A percentile compares a stretch with the other conserved stretches of the same genome.
Evolutionary conservation across 805 yeast species (phyloP).

Genomic region (Metschnikowia peoriensis): DNA sequence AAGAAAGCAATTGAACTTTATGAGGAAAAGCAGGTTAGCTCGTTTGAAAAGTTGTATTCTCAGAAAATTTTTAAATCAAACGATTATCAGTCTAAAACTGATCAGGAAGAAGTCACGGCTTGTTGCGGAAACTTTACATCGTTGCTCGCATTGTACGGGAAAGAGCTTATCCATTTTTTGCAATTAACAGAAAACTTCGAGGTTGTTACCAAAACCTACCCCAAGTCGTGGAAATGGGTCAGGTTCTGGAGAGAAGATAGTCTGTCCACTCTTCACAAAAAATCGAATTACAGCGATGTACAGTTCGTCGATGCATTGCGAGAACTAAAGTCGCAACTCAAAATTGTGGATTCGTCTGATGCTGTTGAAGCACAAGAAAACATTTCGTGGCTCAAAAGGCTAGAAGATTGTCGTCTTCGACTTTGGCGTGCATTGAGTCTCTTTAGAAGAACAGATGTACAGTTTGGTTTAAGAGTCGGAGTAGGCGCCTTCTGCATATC

Average conservation of each 20-base stretch:
- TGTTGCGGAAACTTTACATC: constrained; percentile 78
- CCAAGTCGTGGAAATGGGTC: constrained; percentile 51
- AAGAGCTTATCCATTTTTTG: constrained; percentile 52
- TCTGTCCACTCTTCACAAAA: constrained; percentile 14
- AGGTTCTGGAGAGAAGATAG: constrained; percentile 44
- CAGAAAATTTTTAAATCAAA: constrained; percentile 48
- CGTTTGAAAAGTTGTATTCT: constrained; percentile 57
- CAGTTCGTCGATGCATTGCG: constrained; percentile 20
- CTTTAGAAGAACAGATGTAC: constrained; percentile 64
- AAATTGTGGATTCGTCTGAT: not conserved
- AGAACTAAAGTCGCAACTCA: constrained; percentile 18
- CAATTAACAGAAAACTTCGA: constrained; percentile 43
- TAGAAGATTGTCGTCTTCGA: constrained; percentile 12
- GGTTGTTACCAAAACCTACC: constrained; percentile 17
- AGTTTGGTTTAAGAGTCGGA: constrained; percentile 78
- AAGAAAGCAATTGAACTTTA: constrained; percentile 53
- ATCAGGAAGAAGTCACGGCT: constrained; percentile 80
- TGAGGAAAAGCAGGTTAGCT: constrained; percentile 52
- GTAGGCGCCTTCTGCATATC: constrained; percentile 70
- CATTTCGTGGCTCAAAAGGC: not conserved
- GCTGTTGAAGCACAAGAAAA: not conserved
- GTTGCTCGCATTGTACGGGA: constrained; percentile 59
- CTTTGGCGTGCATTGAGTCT: constrained; percentile 52
- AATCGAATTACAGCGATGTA: constrained; percentile 8
- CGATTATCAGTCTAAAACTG: constrained; percentile 44